Percentiles rank a stretch among this genome's conserved stretches.
Conservation (phyloP, 2,329 filamentous ascomycete genomes). For the Talaromyces pinophilus region DNA sequence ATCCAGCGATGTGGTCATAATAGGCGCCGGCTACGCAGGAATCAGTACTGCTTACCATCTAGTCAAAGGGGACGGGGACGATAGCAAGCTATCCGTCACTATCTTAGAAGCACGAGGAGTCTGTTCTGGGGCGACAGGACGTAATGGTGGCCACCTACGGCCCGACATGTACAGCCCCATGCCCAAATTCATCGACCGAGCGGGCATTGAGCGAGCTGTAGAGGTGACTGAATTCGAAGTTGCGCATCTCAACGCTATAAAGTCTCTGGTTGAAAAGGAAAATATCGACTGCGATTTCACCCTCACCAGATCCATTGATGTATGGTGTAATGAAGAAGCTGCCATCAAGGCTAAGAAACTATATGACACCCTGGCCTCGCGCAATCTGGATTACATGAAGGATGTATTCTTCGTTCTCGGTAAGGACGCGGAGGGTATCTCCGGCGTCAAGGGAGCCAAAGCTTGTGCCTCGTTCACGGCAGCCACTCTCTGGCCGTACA, state of each 20-base stretch:
- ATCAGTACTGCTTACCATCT: conserved; percentile 12
- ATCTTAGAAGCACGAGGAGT: conserved; percentile 7
- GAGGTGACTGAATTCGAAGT: conserved; percentile 46
- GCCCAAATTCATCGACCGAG: conserved; percentile 32
- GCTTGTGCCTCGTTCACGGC: conserved; percentile 38
- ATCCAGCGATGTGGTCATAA: conserved; percentile 7
- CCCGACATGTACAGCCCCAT: conserved; percentile 46
- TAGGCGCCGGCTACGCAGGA: conserved; percentile 15
- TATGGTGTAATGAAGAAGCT: conserved; percentile 36
- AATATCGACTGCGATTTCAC: conserved; percentile 48
- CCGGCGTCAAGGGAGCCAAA: conserved; percentile 41
- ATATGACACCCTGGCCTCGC: conserved; percentile 32
- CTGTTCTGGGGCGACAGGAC: conserved; percentile 9
- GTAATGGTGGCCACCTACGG: conserved; percentile 39
- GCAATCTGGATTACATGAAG: conserved; percentile 31
- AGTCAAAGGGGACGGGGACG: background rate
- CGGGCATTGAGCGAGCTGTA: conserved; percentile 40
- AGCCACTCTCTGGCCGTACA: conserved; percentile 64
- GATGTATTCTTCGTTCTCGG: conserved; percentile 31
- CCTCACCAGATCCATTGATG: conserved; percentile 43
- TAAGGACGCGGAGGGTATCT: conserved; percentile 34
- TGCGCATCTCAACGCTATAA: conserved; percentile 43
- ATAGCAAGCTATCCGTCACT: background rate
- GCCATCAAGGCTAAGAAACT: conserved; percentile 34
- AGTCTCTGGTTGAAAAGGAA: conserved; percentile 43